phyloP scores from a whole-genome alignment of 108 stramenopile genomes.

The Skeletonema marinoi region DNA sequence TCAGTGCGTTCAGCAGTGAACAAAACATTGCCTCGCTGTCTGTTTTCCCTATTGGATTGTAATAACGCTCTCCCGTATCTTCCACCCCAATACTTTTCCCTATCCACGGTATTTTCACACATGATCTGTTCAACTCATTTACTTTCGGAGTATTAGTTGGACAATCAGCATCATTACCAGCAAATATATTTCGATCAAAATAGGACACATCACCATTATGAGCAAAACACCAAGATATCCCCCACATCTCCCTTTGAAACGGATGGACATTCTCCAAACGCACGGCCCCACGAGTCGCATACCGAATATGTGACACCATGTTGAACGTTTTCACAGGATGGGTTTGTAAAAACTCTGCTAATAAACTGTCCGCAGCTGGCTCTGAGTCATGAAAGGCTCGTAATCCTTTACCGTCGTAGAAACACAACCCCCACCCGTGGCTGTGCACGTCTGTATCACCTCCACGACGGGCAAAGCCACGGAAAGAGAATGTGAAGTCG shows the following conservation, averaged over 20 bases:
- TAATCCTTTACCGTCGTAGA: constrained; percentile 60
- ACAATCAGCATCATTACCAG: neutral
- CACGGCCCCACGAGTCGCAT: constrained; percentile 78
- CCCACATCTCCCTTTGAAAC: constrained; percentile 76
- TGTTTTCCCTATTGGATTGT: constrained; percentile 81
- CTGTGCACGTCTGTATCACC: constrained; percentile 84
- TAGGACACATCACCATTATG: constrained; percentile 88
- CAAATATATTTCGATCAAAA: constrained; percentile 14
- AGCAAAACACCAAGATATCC: constrained; percentile 64
- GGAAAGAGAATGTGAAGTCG: constrained; percentile 82
- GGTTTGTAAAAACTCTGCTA: constrained; percentile 66
- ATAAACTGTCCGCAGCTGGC: constrained; percentile 58
- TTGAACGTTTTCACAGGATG: constrained; percentile 74
- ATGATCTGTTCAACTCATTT: neutral
- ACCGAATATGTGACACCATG: constrained; percentile 87
- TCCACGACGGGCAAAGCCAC: constrained; percentile 81
- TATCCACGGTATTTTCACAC: constrained; percentile 34
- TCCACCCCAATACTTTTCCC: constrained; percentile 28
- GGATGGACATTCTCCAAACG: constrained; percentile 87
- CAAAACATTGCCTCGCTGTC: constrained; percentile 86
- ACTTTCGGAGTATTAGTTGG: constrained; percentile 20
- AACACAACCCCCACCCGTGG: constrained; percentile 89
- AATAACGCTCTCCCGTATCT: constrained; percentile 28
- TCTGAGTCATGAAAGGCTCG: constrained; percentile 69
- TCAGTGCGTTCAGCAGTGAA: constrained; percentile 76